phyloP scores from a whole-genome alignment of 2,329 filamentous ascomycete genomes.

The Penicillium sp. region DNA sequence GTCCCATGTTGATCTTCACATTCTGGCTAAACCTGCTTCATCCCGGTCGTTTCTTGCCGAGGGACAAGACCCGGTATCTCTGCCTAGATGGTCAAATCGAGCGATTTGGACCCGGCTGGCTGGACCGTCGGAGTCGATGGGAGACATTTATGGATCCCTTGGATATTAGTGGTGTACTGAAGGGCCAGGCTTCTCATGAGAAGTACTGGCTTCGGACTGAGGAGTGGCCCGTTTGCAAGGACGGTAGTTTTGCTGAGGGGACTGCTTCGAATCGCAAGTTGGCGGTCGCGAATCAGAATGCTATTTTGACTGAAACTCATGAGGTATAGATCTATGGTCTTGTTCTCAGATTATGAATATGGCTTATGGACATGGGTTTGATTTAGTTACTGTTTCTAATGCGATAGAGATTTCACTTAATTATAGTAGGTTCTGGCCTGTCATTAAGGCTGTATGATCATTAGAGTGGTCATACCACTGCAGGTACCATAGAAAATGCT shows the following conservation, averaged over 20 bases:
- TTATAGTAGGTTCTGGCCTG: too few relatives aligned
- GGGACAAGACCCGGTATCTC: conserved; percentile 28
- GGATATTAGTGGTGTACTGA: conserved; percentile 25
- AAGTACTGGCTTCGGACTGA: conserved; percentile 29
- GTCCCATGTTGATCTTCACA: conserved; percentile 36
- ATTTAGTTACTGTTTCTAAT: too few relatives aligned
- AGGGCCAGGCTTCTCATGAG: conserved; percentile 28
- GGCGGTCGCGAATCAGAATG: background rate
- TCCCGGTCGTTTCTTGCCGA: conserved; percentile 34
- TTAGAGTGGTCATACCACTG: too few relatives aligned
- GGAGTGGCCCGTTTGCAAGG: conserved; percentile 27
- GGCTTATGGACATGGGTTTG: too few relatives aligned
- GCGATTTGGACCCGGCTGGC: conserved; percentile 35
- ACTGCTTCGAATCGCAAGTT: conserved; percentile 21
- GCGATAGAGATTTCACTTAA: too few relatives aligned
- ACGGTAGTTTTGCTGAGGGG: conserved; percentile 28
- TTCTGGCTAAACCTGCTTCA: conserved; percentile 39
- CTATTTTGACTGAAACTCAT: background rate
- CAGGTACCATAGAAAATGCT: too few relatives aligned
- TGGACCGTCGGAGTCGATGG: conserved; percentile 26
- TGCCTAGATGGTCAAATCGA: conserved; percentile 29
- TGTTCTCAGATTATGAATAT: too few relatives aligned
- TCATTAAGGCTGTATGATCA: too few relatives aligned
- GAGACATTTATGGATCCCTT: conserved; percentile 31
- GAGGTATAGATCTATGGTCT: background rate